A percentile compares a stretch with the other conserved stretches of the same genome.
These are phyloP conservation scores for Metschnikowia lochheadii DNA, from an alignment of 805 yeast species.

Conservation along the genomic window DNA sequence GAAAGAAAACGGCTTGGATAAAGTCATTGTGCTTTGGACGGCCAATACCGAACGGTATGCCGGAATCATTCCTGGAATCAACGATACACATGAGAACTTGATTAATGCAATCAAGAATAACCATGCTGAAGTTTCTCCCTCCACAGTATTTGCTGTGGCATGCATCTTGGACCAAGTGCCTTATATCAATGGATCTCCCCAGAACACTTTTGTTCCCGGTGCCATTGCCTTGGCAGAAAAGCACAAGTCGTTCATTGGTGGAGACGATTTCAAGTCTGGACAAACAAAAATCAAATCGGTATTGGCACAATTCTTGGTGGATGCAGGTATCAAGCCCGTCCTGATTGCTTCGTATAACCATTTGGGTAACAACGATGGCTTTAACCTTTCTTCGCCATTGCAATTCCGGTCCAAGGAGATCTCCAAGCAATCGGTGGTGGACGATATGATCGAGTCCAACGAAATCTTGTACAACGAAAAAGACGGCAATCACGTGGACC, in stretches of 20 bases:
- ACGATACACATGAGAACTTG: constrained; percentile 83
- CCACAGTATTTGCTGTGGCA: constrained; percentile 93
- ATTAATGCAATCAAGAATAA: constrained; percentile 67
- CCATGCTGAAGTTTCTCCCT: constrained; percentile 84
- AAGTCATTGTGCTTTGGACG: constrained; percentile 90
- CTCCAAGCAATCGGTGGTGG: constrained; percentile 87
- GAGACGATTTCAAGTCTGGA: constrained; percentile 96
- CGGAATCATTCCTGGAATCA: constrained; percentile 71
- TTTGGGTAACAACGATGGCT: constrained; percentile 95
- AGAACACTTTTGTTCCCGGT: constrained; percentile 96
- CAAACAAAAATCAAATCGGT: constrained; percentile 97
- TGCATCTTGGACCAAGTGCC: constrained; percentile 84
- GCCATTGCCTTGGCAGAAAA: constrained; percentile 83
- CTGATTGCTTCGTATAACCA: constrained; percentile 96
- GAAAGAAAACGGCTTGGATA: constrained; percentile 65
- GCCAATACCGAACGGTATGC: constrained; percentile 96
- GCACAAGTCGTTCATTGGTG: constrained; percentile 77
- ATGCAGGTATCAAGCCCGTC: constrained; percentile 93
- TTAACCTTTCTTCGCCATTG: constrained; percentile 82
- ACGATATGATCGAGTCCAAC: constrained; percentile 88
- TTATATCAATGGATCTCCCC: constrained; percentile 95
- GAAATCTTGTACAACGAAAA: constrained; percentile 78
- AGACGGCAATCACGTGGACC: constrained; percentile 76
- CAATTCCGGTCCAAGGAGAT: constrained; percentile 96
- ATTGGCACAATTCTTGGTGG: constrained; percentile 90